Percentiles rank a stretch among this genome's conserved stretches.
Conservation (phyloP, 2,329 filamentous ascomycete genomes). For the Gremmenia infestans region DNA sequence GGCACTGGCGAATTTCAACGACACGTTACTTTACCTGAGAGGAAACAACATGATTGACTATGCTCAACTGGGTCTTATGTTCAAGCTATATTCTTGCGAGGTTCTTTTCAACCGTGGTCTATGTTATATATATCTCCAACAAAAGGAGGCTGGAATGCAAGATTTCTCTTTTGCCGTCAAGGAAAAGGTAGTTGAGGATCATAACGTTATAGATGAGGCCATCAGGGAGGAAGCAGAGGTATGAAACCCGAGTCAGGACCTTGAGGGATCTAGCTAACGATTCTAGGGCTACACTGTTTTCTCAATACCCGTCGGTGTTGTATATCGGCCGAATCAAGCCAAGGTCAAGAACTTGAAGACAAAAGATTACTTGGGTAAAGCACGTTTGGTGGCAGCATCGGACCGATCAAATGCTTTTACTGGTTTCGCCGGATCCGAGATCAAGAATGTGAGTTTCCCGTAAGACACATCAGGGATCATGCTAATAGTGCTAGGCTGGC, state of each 20-base stretch:
- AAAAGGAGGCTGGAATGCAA: conserved; percentile 84
- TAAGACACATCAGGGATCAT: conserved; percentile 6
- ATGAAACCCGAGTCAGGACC: conserved; percentile 25
- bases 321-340: conserved; percentile 93
- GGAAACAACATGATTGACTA: conserved; percentile 98
- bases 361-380: conserved; percentile 96
- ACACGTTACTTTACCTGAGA: conserved; percentile 87
- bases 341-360: conserved; percentile 98
- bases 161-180: conserved; percentile 87
- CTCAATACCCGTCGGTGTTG: conserved; percentile 91
- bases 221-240: conserved; percentile 91
- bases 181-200: conserved; percentile 93
- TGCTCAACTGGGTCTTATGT: conserved; percentile 88
- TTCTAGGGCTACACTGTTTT: conserved; percentile 91
- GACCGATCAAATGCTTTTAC: conserved; percentile 77
- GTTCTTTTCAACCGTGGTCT: conserved; percentile 95
- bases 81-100: conserved; percentile 96
- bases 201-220: conserved; percentile 97
- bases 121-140: conserved; percentile 95
- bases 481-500: conserved; percentile 39
- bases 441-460: conserved; percentile 57
- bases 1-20: conserved; percentile 96
- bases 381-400: conserved; percentile 84
- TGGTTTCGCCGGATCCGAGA: conserved; percentile 70
- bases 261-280: conserved; percentile 14